A percentile compares a stretch with the other conserved stretches of the same genome.
Conservation (phyloP, 2,329 filamentous ascomycete genomes). For the Aspergillus sp. region DNA sequence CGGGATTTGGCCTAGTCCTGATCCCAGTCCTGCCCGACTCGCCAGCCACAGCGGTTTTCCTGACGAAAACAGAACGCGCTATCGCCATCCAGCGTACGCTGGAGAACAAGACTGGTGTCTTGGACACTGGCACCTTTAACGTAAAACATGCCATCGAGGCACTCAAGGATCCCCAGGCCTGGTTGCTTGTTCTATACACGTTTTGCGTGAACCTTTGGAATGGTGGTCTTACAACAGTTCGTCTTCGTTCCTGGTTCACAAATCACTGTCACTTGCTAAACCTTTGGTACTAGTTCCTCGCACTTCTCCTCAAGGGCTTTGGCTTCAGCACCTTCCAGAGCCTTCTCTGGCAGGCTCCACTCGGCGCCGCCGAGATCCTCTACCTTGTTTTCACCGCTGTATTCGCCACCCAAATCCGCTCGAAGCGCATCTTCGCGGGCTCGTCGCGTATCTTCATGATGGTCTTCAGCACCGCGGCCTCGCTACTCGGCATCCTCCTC, state of each 20-base stretch:
- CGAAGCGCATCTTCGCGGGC: slow-evolving; percentile 6
- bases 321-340: slow-evolving; percentile 33
- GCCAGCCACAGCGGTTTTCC: slow-evolving; percentile 43
- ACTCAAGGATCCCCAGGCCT: slow-evolving; percentile 31
- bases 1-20: slow-evolving; percentile 21
- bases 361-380: slow-evolving; percentile 32
- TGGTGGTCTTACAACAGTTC: slow-evolving; percentile 32
- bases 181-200: slow-evolving; percentile 33
- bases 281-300: slow-evolving; percentile 24
- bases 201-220: slow-evolving; percentile 36
- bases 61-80: slow-evolving; percentile 40
- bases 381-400: slow-evolving; percentile 33
- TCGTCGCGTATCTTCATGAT: slow-evolving; percentile 31
- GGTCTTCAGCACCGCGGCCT: slow-evolving; percentile 30
- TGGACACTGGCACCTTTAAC: slow-evolving; percentile 49
- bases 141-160: slow-evolving; percentile 41
- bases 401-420: slow-evolving; percentile 27
- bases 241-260: background rate
- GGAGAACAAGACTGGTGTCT: slow-evolving; percentile 53
- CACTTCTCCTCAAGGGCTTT: slow-evolving; percentile 39
- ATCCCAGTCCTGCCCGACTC: slow-evolving; percentile 18
- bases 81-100: slow-evolving; percentile 55
- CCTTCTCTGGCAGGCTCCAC: slow-evolving; percentile 37
- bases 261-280: background rate
- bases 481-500: slow-evolving; percentile 33